These are phyloP conservation scores for Termitomyces sp. DNA, from an alignment of 768 basidiomycete species.

Conservation along the genomic window DNA sequence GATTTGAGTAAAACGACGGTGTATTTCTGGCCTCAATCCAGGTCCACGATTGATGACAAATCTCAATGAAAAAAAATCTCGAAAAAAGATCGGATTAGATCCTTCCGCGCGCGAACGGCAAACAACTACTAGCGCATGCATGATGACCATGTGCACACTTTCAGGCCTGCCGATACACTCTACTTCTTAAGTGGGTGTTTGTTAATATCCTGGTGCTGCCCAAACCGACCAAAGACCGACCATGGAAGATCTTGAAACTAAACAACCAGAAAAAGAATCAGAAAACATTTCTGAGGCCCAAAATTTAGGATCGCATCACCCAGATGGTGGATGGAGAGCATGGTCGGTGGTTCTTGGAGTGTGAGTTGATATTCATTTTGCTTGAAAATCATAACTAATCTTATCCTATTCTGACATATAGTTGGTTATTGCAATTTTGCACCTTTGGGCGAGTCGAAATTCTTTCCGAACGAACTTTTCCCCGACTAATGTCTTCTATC, in stretches of 20 bases:
- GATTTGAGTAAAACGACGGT: too few species aligned
- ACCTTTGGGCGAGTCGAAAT: slow-evolving; percentile 3
- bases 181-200: background rate
- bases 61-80: background rate
- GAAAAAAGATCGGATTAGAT: background rate
- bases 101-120: background rate
- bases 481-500: background rate
- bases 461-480: background rate
- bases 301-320: slow-evolving; percentile 16
- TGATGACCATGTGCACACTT: background rate
- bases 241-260: background rate
- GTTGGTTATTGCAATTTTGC: slow-evolving; percentile 8
- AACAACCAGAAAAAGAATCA: background rate
- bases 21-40: background rate
- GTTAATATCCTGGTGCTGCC: background rate
- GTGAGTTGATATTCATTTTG: slow-evolving; percentile 22
- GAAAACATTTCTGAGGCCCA: background rate
- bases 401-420: background rate
- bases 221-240: background rate
- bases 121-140: background rate
- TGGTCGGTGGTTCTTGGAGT: slow-evolving; percentile 44
- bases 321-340: slow-evolving; percentile 40
- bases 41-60: background rate
- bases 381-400: background rate
- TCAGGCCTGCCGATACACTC: background rate